Base-by-base conservation (phyloP, 1,284 basidiomycete species). In the Leccinum subspadiceum region DNA sequence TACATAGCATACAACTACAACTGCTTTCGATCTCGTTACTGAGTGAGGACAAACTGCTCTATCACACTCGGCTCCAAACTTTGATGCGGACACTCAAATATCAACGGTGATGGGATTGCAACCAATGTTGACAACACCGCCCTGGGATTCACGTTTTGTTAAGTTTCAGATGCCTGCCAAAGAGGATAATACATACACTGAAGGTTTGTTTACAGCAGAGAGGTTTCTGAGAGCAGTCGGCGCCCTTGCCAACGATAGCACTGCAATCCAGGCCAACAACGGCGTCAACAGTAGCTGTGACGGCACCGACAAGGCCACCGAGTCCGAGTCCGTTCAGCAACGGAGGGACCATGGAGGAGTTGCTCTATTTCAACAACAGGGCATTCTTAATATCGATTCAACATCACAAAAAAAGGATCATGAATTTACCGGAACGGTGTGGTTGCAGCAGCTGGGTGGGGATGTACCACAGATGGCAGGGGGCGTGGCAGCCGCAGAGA, bases 21-120 rank as follows among this genome's bases (percentile, higher is more conserved):
- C 33, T 33, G 7, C 10, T 0, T 39, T 39, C 37, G 37, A 39
- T 12, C 7, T 39, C 37, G 15, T n/a, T 39, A 39, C 37, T n/a
- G 37, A n/a, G 15, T 39, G 13, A n/a, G 12, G 37, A 39, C 0
- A 7, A 35, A 0, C 33, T 35, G 0, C 33, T 35, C 12, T 13
- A 35, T 15, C 37, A 8, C 37, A 8, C 37, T 15, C 2, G 7
- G 37, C 7, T 39, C 37, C 37, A 39, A 39, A n/a, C 37, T n/a
- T 2, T n/a, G 5, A 39, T 2, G 37, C 15, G 3, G 7, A 39
- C 7, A 39, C 37, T 39, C 37, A 39, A 15, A 39, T 39, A n/a
- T 15, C 15, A 39, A 39, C 37, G 37, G 37, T 39, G 7, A 39
- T n/a, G 37, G 37, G 37, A 39, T 7, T n/a, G 37, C 37, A 39